Conservation (phyloP, 129 eudicot genomes). For the Chrysanthemum seticuspe region DNA sequence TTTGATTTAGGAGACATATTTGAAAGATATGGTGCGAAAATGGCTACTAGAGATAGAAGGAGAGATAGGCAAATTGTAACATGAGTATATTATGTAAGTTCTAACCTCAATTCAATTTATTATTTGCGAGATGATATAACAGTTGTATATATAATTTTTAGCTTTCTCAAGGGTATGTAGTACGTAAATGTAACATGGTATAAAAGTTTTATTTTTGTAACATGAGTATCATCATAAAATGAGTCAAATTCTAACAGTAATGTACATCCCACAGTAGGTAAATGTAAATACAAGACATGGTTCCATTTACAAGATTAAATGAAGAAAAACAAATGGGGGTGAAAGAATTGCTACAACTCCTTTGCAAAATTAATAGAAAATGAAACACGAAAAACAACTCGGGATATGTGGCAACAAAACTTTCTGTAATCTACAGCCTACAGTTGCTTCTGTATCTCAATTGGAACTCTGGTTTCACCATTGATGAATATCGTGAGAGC, state of each 20-base stretch:
- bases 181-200: too few relatives aligned
- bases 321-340: constrained; percentile 25
- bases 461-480: constrained; percentile 8
- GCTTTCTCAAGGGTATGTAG: too few relatives aligned
- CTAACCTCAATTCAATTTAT: not conserved
- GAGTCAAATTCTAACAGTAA: constrained; percentile 8
- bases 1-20: constrained; percentile 86
- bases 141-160: not conserved
- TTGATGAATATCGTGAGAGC: not conserved
- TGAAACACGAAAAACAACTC: constrained; percentile 18
- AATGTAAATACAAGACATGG: constrained; percentile 32
- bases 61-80: constrained; percentile 43
- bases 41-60: constrained; percentile 86
- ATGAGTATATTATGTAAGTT: constrained; percentile 9
- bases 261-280: constrained; percentile 1
- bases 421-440: constrained; percentile 48
- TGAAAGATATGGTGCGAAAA: constrained; percentile 69
- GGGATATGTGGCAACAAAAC: constrained; percentile 40
- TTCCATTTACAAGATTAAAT: constrained; percentile 38
- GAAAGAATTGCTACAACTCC: constrained; percentile 49
- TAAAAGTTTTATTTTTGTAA: not conserved
- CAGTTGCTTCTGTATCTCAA: constrained; percentile 34
- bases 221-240: not conserved
- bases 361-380: constrained; percentile 4
- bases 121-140: constrained; percentile 5